Base-by-base conservation (phyloP, 164 flowering plant genomes). In the Stephania cephalantha region DNA sequence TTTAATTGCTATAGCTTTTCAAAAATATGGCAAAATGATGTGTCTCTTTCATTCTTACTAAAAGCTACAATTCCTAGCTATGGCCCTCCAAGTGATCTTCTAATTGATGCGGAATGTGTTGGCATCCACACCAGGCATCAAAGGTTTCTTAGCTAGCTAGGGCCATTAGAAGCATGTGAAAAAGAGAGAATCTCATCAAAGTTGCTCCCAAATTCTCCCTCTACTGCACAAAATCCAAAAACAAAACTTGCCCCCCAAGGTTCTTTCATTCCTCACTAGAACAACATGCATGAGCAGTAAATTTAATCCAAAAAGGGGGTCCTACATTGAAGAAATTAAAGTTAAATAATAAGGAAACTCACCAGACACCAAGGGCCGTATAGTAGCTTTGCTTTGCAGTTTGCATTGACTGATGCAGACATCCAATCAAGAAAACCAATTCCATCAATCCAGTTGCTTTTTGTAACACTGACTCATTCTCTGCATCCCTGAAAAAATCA, bases 41-140 rank as follows among this genome's bases (percentile, higher is more conserved):
- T 35, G 0, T 2, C 2, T 61, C 22, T 61, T 22, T 61, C 25
- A 70, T 70, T 70, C 35, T 48, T 17, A 67, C 44, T 67, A 67
- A 46, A 52, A 70, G 55, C 72, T 61, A 15, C 55, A n/a, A 69
- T 45, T 46, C 45, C 42, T 9, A 29, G 12, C 20, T 70, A 15
- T 52, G 52, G 31, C 48, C 72, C 58, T 70, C 55, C 22, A n/a
- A 22, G 9, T 22, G 9, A 67, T 29, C 45, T 67, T 67, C 42
- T 67, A 29, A 10, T 67, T 70, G 45, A 61, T 52, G 70, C 45
- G 50, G 45, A 20, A 67, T 67, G 20, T 70, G 72, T 70, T 70
- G 72, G 72, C 72, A 70, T 48, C 65, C 68, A 46, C 29, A 58
- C 66, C n/a, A 61, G 25, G 18, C 61, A 61, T 61, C 66, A 61